phyloP scores from a whole-genome alignment of 345 rosid species.

The Bruguiera parviflora region DNA sequence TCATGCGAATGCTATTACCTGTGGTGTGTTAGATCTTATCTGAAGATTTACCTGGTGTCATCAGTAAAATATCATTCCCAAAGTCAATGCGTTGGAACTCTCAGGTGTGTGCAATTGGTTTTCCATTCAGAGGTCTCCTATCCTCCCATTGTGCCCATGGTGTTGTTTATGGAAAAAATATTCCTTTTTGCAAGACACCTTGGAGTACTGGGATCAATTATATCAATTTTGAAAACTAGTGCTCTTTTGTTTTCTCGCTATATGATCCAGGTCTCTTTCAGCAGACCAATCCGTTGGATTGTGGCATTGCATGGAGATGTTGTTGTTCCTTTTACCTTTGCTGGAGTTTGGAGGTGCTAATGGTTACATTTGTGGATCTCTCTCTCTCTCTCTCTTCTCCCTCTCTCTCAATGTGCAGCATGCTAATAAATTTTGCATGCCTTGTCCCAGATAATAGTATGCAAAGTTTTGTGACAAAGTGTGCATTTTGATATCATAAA shows the following conservation, averaged over 20 bases:
- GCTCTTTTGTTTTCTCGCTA: conserved; percentile 13
- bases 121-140: conserved; percentile 4
- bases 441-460: not conserved
- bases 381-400: not conserved
- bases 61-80: conserved; percentile 78
- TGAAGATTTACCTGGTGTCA: conserved; percentile 66
- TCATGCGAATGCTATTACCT: conserved; percentile 1
- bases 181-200: not conserved
- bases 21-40: conserved; percentile 57
- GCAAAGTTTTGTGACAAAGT: not conserved
- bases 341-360: conserved; percentile 75
- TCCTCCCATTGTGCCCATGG: not conserved
- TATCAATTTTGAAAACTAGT: conserved; percentile 2
- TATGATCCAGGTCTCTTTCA: conserved; percentile 64
- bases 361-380: conserved; percentile 16
- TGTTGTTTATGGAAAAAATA: not conserved
- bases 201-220: conserved; percentile 2
- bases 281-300: conserved; percentile 96
- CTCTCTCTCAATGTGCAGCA: not conserved
- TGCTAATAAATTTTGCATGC: not conserved
- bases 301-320: conserved; percentile 85
- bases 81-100: conserved; percentile 99
- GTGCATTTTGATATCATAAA: too few species aligned
- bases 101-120: conserved; percentile 41
- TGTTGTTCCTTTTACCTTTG: conserved; percentile 75